Evolutionary conservation across 805 yeast genomes (phyloP).

Genomic region (Candida khao-thaluensis): DNA sequence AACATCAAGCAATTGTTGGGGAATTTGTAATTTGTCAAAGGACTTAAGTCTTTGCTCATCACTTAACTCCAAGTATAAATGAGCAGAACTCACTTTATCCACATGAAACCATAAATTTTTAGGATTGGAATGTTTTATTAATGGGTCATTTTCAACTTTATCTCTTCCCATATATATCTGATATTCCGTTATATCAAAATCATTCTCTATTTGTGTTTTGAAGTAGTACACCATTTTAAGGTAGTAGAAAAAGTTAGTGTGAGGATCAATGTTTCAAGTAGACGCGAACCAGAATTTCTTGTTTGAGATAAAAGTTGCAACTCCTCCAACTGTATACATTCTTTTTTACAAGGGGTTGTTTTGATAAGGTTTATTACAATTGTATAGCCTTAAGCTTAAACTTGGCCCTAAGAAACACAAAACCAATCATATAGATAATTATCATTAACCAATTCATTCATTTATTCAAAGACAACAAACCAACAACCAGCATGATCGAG

Average conservation of each 20-base stretch:
- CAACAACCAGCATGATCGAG: not conserved
- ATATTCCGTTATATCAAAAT: slow-evolving; percentile 26
- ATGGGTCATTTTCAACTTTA: slow-evolving; percentile 59
- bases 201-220: slow-evolving; percentile 20
- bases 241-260: not conserved
- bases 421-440: too few relatives aligned
- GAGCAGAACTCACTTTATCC: slow-evolving; percentile 74
- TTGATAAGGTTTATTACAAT: too few relatives aligned
- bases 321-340: slow-evolving; percentile 1
- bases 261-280: slow-evolving; percentile 3
- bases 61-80: slow-evolving; percentile 61
- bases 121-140: slow-evolving; percentile 60
- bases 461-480: too few relatives aligned
- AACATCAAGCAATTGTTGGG: slow-evolving; percentile 48
- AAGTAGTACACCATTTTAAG: slow-evolving; percentile 32
- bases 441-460: not conserved
- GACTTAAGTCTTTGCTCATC: slow-evolving; percentile 16
- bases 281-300: slow-evolving; percentile 3
- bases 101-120: slow-evolving; percentile 81
- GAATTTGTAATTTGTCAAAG: slow-evolving; percentile 40
- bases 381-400: too few relatives aligned
- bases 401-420: too few relatives aligned
- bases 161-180: slow-evolving; percentile 69
- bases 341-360: too few relatives aligned
- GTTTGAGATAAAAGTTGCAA: slow-evolving; percentile 3